phyloP scores from a whole-genome alignment of 495 filamentous ascomycete species.

The Lindgomyces ingoldianus region DNA sequence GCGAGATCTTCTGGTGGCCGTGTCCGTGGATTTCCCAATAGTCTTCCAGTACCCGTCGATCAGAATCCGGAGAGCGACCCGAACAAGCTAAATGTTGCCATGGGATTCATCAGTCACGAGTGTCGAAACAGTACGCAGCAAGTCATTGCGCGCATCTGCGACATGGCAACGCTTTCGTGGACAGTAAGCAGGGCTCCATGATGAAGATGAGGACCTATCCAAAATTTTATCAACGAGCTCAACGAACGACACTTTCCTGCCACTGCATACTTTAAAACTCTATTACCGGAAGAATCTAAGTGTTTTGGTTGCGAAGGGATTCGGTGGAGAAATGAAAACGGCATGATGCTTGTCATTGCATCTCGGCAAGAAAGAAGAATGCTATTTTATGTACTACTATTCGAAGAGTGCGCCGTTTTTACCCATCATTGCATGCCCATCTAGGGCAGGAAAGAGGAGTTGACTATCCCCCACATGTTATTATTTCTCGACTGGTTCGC shows the following conservation, averaged over 20 bases:
- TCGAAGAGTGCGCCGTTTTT: background rate
- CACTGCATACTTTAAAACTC: background rate
- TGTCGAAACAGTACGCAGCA: slow-evolving; percentile 45
- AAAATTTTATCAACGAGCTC: background rate
- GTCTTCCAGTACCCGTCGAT: slow-evolving; percentile 57
- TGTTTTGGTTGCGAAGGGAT: background rate
- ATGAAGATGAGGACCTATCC: background rate
- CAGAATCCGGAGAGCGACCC: slow-evolving; percentile 70
- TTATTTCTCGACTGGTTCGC: background rate
- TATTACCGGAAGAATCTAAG: background rate
- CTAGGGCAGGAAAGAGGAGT: background rate
- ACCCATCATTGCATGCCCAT: background rate
- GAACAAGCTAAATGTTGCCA: slow-evolving; percentile 75
- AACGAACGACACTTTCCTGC: background rate
- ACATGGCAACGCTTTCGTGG: slow-evolving; percentile 38
- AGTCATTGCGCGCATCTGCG: slow-evolving; percentile 37
- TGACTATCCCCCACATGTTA: background rate
- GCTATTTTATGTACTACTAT: background rate
- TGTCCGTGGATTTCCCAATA: slow-evolving; percentile 64
- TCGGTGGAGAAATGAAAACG: background rate
- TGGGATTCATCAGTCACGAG: slow-evolving; percentile 78
- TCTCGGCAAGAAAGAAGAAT: background rate
- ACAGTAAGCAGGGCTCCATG: slow-evolving; percentile 26
- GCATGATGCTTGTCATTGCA: background rate
- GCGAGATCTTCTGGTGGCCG: slow-evolving; percentile 71